Percentiles rank a stretch among this genome's conserved stretches.
phyloP scores from a whole-genome alignment of 345 rosid genomes.

The Salix purpurea region DNA sequence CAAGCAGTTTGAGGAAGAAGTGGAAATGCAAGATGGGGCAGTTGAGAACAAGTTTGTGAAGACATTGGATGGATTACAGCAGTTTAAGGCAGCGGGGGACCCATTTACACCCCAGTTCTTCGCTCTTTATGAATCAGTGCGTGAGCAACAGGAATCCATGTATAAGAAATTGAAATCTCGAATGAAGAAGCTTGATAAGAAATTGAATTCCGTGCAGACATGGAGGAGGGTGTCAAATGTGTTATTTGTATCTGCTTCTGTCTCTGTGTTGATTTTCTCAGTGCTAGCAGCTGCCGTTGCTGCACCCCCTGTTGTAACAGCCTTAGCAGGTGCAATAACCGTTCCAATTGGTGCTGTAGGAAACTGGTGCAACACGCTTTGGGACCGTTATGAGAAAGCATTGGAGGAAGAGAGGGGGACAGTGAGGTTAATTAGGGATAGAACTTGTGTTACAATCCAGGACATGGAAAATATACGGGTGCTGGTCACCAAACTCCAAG shows the following conservation, averaged over 20 bases:
- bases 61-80: constrained; percentile 61
- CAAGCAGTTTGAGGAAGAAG: constrained; percentile 57
- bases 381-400: constrained; percentile 55
- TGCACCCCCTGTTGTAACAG: constrained; percentile 65
- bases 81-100: constrained; percentile 59
- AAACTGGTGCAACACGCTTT: constrained; percentile 67
- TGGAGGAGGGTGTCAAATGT: constrained; percentile 79
- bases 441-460: constrained; percentile 45
- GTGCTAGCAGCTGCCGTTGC: constrained; percentile 87
- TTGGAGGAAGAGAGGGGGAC: constrained; percentile 54
- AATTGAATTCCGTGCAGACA: constrained; percentile 46
- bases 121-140: constrained; percentile 38
- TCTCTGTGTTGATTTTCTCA: constrained; percentile 70
- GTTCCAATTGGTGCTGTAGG: constrained; percentile 68
- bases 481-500: constrained; percentile 52
- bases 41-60: constrained; percentile 43
- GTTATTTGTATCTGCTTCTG: constrained; percentile 60
- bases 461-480: constrained; percentile 66
- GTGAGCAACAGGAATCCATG: constrained; percentile 53
- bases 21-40: constrained; percentile 11
- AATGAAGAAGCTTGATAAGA: constrained; percentile 65
- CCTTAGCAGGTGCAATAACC: constrained; percentile 63
- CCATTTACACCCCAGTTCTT: constrained; percentile 73
- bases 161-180: constrained; percentile 38
- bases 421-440: constrained; percentile 36